These are phyloP conservation scores for Carpinus viminea DNA, from an alignment of 306 rosid species.

Conservation along the genomic window DNA sequence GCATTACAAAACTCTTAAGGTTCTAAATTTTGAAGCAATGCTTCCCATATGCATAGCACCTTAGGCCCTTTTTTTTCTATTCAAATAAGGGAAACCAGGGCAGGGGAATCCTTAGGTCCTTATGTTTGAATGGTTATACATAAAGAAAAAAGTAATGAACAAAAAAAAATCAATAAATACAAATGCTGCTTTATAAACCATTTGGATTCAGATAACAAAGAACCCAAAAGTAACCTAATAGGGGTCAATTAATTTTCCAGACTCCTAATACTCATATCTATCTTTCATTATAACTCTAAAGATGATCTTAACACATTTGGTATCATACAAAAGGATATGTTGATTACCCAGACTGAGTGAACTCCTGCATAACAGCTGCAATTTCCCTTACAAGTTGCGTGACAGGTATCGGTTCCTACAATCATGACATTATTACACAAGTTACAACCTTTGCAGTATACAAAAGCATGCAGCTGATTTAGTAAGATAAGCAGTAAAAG, in stretches of 20 bases:
- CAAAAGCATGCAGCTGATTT: constrained; percentile 2
- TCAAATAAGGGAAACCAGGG: too few species aligned
- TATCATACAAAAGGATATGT: background rate
- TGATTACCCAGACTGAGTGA: constrained; percentile 93
- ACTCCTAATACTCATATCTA: background rate
- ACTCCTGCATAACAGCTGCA: constrained; percentile 97
- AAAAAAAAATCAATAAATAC: background rate
- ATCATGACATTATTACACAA: background rate
- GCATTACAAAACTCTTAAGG: background rate
- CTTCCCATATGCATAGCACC: constrained; percentile 2
- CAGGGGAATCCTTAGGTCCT: background rate
- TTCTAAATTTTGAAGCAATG: background rate
- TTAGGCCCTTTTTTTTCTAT: background rate
- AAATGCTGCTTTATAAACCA: background rate
- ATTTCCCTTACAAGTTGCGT: constrained; percentile 97
- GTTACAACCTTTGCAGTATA: background rate
- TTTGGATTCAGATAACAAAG: background rate
- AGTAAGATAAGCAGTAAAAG: background rate
- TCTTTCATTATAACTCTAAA: background rate
- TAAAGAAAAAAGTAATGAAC: background rate
- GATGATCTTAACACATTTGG: background rate
- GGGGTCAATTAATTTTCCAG: background rate
- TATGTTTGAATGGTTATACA: background rate
- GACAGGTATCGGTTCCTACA: constrained; percentile 92
- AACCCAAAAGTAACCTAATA: background rate